phyloP scores from a whole-genome alignment of 192 early-diverging fungal species.

The Coemansia sp. region DNA sequence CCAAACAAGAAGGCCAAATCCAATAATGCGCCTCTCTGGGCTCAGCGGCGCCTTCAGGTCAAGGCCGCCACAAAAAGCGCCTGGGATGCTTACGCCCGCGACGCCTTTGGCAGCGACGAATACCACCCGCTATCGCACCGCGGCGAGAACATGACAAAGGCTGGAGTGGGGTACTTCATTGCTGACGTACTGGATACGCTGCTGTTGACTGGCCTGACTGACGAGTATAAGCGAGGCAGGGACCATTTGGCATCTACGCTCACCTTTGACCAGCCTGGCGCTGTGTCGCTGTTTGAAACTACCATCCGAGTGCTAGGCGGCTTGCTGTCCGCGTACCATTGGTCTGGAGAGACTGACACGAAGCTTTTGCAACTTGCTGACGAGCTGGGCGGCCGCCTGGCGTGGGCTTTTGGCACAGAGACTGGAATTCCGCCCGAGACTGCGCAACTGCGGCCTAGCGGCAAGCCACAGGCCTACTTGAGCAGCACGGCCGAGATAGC shows the following conservation, averaged over 20 bases:
- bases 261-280: constrained; percentile 60
- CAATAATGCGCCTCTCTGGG: constrained; percentile 26
- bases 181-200: constrained; percentile 89
- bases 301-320: constrained; percentile 86
- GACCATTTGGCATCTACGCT: constrained; percentile 64
- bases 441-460: constrained; percentile 21
- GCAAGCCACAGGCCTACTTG: constrained; percentile 13
- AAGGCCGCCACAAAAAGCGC: constrained; percentile 68
- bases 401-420: constrained; percentile 58
- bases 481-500: constrained; percentile 67
- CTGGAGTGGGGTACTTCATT: constrained; percentile 76
- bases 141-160: constrained; percentile 62
- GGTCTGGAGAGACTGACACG: constrained; percentile 55
- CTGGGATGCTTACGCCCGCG: constrained; percentile 76
- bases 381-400: constrained; percentile 72
- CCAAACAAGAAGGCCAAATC: not conserved
- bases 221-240: constrained; percentile 70
- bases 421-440: constrained; percentile 45
- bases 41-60: constrained; percentile 57
- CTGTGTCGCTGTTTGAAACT: constrained; percentile 78
- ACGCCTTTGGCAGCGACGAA: constrained; percentile 86
- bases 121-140: constrained; percentile 68
- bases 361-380: constrained; percentile 66
- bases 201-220: constrained; percentile 67
- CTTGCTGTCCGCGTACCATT: constrained; percentile 72